Evolutionary conservation across 768 basidiomycete species (phyloP), one percentile per base, ranked within the genome.

Genomic region (Lepiota venenata): DNA sequence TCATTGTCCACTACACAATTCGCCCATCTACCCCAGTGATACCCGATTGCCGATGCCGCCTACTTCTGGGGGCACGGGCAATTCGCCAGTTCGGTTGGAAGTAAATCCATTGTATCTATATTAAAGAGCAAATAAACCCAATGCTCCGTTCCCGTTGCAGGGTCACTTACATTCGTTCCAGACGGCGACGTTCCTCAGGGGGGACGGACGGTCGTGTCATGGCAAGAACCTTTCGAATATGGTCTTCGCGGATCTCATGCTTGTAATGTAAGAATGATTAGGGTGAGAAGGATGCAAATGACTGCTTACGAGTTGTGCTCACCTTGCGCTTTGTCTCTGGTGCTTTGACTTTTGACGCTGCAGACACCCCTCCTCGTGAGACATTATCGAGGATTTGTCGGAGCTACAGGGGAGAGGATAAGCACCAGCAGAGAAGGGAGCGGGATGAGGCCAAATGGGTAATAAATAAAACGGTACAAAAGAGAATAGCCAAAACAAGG

Each of bases 161-260:
- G n/a, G 29, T 56, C n/a, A 47, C 90, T 69, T 63, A 95, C 96
- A 98, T 94, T 58, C 74, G 74, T 37, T 78, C 74, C 39, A 99
- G 73, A n/a, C 93, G 78, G 9, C 61, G 64, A 15, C 84, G 74
- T 67, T 99, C 97, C 40, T 87, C 82, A 0, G 66, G 61, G 0
- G 95, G 84, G 5, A 98, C 90, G 2, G 96, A 98, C 1, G 95
- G 88, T 22, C 87, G 77, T 29, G 85, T 88, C 0, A 79, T 81
- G 60, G 78, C 69, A 2, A 98, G 70, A 4, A 86, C 87, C 38
- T 74, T 74, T 3, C 72, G 67, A 38, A 99, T 71, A 66, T 97
- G 85, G 15, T 72, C 74, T 38, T 81, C 74, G 2, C 74, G 71
- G 43, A 98, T 84, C 62, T 83, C 78, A 55, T 76, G 76, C 84